Evolutionary conservation across 2,329 filamentous ascomycete species (phyloP).

Genomic region (Fusarium foetens): DNA sequence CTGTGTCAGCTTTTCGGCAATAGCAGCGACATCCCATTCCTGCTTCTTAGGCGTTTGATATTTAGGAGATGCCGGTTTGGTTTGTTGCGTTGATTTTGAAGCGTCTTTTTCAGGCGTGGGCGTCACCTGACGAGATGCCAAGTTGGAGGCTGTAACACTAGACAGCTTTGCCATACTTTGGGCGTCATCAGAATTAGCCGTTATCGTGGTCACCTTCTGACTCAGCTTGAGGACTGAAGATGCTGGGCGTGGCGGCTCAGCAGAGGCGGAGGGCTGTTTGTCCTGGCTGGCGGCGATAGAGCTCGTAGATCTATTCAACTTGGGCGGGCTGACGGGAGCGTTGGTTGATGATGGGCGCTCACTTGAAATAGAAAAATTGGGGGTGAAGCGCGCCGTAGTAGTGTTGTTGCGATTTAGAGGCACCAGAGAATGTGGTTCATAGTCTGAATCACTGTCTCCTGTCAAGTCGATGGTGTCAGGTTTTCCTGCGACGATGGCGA

Average conservation of each 20-base stretch:
- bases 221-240: background rate
- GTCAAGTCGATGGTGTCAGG: constrained; percentile 37
- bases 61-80: constrained; percentile 29
- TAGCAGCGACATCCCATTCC: constrained; percentile 57
- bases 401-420: constrained; percentile 3
- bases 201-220: constrained; percentile 21
- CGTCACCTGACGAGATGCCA: constrained; percentile 41
- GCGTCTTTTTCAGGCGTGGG: constrained; percentile 31
- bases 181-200: constrained; percentile 27
- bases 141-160: constrained; percentile 27
- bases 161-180: constrained; percentile 40
- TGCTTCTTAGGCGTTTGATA: constrained; percentile 37
- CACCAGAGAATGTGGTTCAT: background rate
- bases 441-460: constrained; percentile 12
- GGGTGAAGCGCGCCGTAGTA: constrained; percentile 22
- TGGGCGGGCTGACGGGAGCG: constrained; percentile 46
- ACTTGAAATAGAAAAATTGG: constrained; percentile 7
- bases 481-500: constrained; percentile 11
- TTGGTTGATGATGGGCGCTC: constrained; percentile 20
- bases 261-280: background rate
- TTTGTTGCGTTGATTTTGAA: constrained; percentile 14
- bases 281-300: constrained; percentile 10
- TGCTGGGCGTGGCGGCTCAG: constrained; percentile 7
- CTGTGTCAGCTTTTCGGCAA: constrained; percentile 54
- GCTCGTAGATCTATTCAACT: constrained; percentile 35